Percentiles rank a stretch among this genome's conserved stretches.
These are phyloP conservation scores for Eucalyptus polybractea DNA, from an alignment of 345 rosid species.

Conservation along the genomic window DNA sequence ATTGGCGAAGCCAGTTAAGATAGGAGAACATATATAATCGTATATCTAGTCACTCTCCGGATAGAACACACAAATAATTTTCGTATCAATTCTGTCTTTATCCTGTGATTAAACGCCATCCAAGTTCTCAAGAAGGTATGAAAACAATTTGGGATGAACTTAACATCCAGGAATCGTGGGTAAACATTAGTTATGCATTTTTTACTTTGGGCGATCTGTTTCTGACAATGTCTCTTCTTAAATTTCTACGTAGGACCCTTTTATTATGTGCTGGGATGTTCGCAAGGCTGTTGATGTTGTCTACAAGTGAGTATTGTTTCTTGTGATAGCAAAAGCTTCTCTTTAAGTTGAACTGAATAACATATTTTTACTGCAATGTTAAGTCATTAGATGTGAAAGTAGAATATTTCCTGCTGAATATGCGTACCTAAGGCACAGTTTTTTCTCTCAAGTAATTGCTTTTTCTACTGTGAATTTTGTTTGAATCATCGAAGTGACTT, in stretches of 20 bases:
- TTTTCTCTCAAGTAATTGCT: neutral
- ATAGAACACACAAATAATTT: neutral
- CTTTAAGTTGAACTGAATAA: neutral
- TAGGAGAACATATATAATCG: neutral
- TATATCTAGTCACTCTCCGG: neutral
- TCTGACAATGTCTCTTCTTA: neutral
- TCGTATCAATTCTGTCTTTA: neutral
- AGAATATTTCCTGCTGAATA: neutral
- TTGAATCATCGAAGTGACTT: neutral
- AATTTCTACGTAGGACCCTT: slow-evolving; percentile 58
- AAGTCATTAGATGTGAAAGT: neutral
- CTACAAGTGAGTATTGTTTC: slow-evolving; percentile 53
- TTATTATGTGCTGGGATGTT: slow-evolving; percentile 91
- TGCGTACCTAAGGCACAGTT: neutral
- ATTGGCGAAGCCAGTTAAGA: neutral
- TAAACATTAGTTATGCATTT: neutral
- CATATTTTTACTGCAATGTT: neutral
- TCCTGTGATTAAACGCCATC: neutral
- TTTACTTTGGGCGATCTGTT: neutral
- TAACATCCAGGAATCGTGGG: neutral
- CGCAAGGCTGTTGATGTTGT: slow-evolving; percentile 81
- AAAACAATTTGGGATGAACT: neutral
- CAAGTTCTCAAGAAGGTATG: neutral
- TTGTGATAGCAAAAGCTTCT: neutral
- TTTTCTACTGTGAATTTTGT: neutral